These are phyloP conservation scores for Neurospora sp. DNA, from an alignment of 495 filamentous ascomycete species.

Conservation along the genomic window DNA sequence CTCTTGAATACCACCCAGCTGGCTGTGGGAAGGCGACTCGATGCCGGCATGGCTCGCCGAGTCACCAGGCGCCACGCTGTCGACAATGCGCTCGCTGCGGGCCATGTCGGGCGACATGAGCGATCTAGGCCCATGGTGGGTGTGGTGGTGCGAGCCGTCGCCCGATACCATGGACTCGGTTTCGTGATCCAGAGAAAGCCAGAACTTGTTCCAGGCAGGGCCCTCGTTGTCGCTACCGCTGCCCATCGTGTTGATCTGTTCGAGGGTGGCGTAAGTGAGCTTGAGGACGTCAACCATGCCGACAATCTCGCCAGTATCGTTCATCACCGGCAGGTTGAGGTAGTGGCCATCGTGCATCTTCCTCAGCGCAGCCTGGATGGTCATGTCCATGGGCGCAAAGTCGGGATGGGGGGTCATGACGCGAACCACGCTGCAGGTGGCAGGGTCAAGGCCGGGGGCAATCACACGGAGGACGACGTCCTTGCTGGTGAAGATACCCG, in stretches of 20 bases:
- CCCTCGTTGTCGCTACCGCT: slow-evolving; percentile 74
- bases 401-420: slow-evolving; percentile 99
- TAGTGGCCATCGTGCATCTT: slow-evolving; percentile 99
- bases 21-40: slow-evolving; percentile 64
- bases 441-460: slow-evolving; percentile 88
- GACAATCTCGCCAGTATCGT: slow-evolving; percentile 90
- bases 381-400: slow-evolving; percentile 98
- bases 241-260: slow-evolving; percentile 70
- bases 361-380: slow-evolving; percentile 89
- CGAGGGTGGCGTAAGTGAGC: slow-evolving; percentile 92
- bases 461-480: slow-evolving; percentile 98
- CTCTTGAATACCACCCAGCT: slow-evolving; percentile 30
- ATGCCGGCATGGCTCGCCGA: slow-evolving; percentile 87
- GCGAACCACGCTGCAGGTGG: slow-evolving; percentile 90
- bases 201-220: slow-evolving; percentile 99
- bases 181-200: slow-evolving; percentile 92
- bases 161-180: slow-evolving; percentile 96
- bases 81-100: slow-evolving; percentile 41
- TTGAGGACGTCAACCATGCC: slow-evolving; percentile 99
- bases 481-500: slow-evolving; percentile 98
- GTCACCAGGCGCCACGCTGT: slow-evolving; percentile 84
- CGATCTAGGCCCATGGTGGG: slow-evolving; percentile 31
- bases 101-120: slow-evolving; percentile 68
- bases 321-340: slow-evolving; percentile 96
- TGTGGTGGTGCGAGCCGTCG: slow-evolving; percentile 52